Conservation (phyloP, 2,329 filamentous ascomycete species). For the Paraphaeosphaeria minitans region DNA sequence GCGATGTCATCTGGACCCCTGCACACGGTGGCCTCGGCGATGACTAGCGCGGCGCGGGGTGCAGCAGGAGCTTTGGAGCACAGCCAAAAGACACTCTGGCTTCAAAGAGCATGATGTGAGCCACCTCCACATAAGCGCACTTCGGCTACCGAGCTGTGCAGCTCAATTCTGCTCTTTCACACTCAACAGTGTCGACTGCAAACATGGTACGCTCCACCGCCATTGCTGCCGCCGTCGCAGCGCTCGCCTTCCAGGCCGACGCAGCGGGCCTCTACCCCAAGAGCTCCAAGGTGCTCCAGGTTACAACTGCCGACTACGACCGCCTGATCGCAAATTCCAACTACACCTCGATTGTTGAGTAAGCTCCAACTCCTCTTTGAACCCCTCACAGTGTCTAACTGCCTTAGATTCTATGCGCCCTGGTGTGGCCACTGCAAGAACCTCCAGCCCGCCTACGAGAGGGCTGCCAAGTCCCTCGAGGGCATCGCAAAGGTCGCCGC, state of each 20-base stretch:
- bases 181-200: conserved; percentile 11
- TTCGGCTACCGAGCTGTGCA: conserved; percentile 12
- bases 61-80: conserved; percentile 18
- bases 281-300: conserved; percentile 83
- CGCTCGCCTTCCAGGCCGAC: conserved; percentile 68
- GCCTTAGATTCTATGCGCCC: conserved; percentile 86
- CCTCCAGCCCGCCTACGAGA: conserved; percentile 94
- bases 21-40: conserved; percentile 9
- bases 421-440: conserved; percentile 98
- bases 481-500: conserved; percentile 94
- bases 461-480: conserved; percentile 85
- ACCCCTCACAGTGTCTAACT: conserved; percentile 12
- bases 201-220: conserved; percentile 45
- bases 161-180: conserved; percentile 10
- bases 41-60: conserved; percentile 24
- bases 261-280: conserved; percentile 81
- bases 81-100: conserved; percentile 31
- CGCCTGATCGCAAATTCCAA: conserved; percentile 85
- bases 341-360: conserved; percentile 67
- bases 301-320: conserved; percentile 80
- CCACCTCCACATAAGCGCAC: conserved; percentile 20
- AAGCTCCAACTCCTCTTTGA: conserved; percentile 22
- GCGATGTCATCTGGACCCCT: conserved; percentile 12
- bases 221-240: conserved; percentile 60
- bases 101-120: conserved; percentile 25